phyloP scores from a whole-genome alignment of 345 rosid species.

The Citrus trifoliata region DNA sequence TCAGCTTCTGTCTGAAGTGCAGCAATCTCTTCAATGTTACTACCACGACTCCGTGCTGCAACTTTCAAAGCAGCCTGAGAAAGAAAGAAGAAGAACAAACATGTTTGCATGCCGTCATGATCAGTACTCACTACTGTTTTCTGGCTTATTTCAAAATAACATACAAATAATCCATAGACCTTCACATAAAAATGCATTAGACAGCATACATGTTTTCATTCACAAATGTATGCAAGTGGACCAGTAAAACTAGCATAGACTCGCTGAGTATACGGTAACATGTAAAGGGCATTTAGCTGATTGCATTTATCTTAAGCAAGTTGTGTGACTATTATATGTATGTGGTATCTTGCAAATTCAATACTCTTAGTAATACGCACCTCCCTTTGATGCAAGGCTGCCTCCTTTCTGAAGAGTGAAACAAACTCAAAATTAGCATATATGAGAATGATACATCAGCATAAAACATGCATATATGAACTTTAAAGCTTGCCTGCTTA shows the following conservation, averaged over 20 bases:
- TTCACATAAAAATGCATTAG: no score
- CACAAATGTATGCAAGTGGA: neutral
- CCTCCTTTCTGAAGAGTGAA: conserved; percentile 72
- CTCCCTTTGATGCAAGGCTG: conserved; percentile 90
- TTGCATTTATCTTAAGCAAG: neutral
- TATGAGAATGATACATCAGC: neutral
- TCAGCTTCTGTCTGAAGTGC: conserved; percentile 69
- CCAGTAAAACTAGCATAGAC: neutral
- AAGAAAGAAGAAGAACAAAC: conserved; percentile 15
- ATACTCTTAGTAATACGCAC: conserved; percentile 36
- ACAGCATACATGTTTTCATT: neutral
- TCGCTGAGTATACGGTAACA: neutral
- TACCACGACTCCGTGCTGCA: conserved; percentile 52
- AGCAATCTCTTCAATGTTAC: conserved; percentile 44
- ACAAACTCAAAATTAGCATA: conserved; percentile 21
- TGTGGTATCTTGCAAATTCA: neutral
- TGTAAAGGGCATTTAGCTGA: neutral
- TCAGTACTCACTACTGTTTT: neutral
- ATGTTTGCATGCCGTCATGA: neutral
- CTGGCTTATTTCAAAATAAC: neutral
- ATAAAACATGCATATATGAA: conserved; percentile 4
- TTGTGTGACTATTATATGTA: neutral
- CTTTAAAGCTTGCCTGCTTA: conserved; percentile 65
- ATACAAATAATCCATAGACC: no score
- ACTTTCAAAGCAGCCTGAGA: conserved; percentile 68